Base-by-base conservation (phyloP, 2,329 filamentous ascomycete genomes). In the Aphanocladium album region DNA sequence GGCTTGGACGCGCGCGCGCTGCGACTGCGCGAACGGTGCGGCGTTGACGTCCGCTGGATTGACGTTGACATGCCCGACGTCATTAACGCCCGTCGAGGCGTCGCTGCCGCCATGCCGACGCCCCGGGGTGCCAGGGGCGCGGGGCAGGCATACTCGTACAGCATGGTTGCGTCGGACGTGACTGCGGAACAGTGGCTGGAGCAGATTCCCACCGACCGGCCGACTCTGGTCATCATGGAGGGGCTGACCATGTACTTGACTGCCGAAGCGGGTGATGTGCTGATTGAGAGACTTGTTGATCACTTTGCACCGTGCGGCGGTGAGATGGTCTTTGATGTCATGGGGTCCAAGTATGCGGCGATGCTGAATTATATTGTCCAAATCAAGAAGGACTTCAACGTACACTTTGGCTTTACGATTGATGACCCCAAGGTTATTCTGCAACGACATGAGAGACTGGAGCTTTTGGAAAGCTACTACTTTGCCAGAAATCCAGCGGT, bases 11-110 rank as follows among this genome's bases (percentile, higher is more conserved):
- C 66, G 35, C 68, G 72, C 30, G 67, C 65, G 11, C 66, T 68
- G 60, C 63, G 70, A 14, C 37, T 73, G 49, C 9, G 61, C 59
- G 27, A n/a, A 25, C 17, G 33, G 59, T 65, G 63, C 21, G 62
- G 64, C 51, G 52, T 41, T 2, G 57, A 60, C 5, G 64, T 69
- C 14, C 64, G 69, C 17, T 74, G 72, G 73, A 67, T 74, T 59
- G 72, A 75, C 39, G 62, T 72, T 25, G 73, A 75, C 53, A 58
- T 73, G 17, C 70, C 71, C 37, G 71, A 74, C 17, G 72, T 74
- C 11, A 63, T 72, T n/a, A 66, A 66, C 5, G 64, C 74, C 41
- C 71, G 73, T 6, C 57, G 60, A 8, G 65, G 64, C 41, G 62
- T 74, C 4, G 63, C 52, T 5, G 37, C 7, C 23, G 37, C 25